Percentiles rank a stretch among this genome's conserved stretches.
Conservation (phyloP, 2,329 filamentous ascomycete species). For the Colletotrichum camelliae region DNA sequence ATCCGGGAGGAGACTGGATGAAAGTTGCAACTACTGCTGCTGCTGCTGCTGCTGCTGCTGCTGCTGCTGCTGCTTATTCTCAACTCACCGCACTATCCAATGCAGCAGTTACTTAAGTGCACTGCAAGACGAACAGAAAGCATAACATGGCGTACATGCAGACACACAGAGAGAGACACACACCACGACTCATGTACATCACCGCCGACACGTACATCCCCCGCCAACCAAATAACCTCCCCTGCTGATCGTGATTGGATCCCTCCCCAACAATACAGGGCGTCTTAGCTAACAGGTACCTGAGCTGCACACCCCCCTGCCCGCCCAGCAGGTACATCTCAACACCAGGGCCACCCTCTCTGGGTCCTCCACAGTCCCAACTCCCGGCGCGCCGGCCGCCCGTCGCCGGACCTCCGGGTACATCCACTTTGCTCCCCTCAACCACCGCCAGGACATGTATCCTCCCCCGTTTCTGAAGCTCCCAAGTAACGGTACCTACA, state of each 20-base stretch:
- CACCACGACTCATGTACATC: neutral
- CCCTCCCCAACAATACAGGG: slow-evolving; percentile 18
- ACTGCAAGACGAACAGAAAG: neutral
- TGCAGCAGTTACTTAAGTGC: neutral
- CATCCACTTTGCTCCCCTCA: neutral
- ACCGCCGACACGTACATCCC: slow-evolving; percentile 6
- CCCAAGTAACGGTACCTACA: neutral
- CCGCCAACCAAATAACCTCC: slow-evolving; percentile 1
- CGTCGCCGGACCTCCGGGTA: slow-evolving; percentile 18
- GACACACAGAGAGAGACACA: neutral
- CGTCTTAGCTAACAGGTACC: neutral
- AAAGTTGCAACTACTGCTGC: neutral
- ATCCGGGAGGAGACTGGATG: neutral
- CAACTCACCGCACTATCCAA: neutral
- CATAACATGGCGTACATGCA: slow-evolving; percentile 3
- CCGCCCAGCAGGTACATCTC: neutral
- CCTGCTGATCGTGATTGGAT: slow-evolving; percentile 19
- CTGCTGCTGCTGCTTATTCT: neutral
- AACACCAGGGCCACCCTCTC: neutral
- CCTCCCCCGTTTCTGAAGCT: neutral
- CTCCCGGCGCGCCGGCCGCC: slow-evolving; percentile 11
- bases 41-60: neutral
- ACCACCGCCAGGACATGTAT: neutral
- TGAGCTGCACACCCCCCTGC: neutral
- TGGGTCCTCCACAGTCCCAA: neutral